Base-by-base conservation (phyloP, 1,139 yeast genomes). In the Zygoascus meyerae region DNA sequence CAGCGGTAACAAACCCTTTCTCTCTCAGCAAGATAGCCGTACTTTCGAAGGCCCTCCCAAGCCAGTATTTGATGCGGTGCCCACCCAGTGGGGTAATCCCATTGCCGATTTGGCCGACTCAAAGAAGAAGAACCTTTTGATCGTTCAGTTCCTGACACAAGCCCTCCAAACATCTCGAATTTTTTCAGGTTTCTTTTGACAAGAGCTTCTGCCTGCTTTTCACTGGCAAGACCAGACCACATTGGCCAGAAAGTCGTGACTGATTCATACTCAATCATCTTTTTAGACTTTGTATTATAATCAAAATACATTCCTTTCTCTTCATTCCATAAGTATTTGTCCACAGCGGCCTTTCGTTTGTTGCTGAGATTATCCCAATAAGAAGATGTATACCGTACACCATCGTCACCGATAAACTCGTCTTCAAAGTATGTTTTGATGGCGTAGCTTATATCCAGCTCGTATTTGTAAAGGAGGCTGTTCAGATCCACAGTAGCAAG, bases 61-160 rank as follows among this genome's bases (percentile, higher is more conserved):
- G 95, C 94, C 47, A 92, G 68, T 16, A 92, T 86, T 65, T 92
- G 98, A 64, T 94, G 98, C 2, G 98, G 98, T 0, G 98, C 97
- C 98, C 98, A 92, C 4, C 97, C 98, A 61, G 73, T 87, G 5
- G 98, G 98, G 63, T 83, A 92, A 65, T 92, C 98, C 98, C 98
- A 92, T 69, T 92, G 98, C 65, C 97, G 77, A 31, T 86, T 80
- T 18, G 95, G 96, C 56, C 90, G 72, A 45, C 77, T 71, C 29
- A 86, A 65, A 1, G 84, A 79, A 29, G 85, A 70, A 14, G 71
- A 79, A 26, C 97, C 97, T 50, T 95, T 73, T 3, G 92, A 81
- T 56, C 74, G 66, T 55, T 79, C 75, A 0, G 96, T 84, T 37
- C 97, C 95, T 0, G 96, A 84, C 1, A 79, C 95, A 16, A 92